Evolutionary conservation across 1,284 basidiomycete genomes (phyloP), one percentile per base, ranked within the genome.

Genomic region (Fomitopsis schrenkii): DNA sequence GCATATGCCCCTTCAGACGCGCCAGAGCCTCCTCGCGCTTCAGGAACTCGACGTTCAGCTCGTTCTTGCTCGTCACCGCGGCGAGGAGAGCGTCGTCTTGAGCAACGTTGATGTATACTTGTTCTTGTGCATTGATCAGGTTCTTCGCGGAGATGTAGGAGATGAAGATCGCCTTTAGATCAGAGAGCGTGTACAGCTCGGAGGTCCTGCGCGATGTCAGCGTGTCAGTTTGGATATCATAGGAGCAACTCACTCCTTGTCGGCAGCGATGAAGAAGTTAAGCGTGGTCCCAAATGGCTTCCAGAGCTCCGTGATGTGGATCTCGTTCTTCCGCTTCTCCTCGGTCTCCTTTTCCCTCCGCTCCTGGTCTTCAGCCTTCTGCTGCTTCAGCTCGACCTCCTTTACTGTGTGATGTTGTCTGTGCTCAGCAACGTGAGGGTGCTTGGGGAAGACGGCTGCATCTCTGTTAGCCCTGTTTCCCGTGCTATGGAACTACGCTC

Each of bases 21-120:
- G 77, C 80, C 8, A 83, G 68, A 15, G 89, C 69, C 45, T 94
- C 90, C n/a, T 93, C 90, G 53, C 90, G 82, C 62, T 83, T 83
- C 74, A 91, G 72, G 66, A 86, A 88, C 59, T 90, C 84, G 5
- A 74, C 64, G 59, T 73, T 72, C 42, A 72, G 66, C 45, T 77
- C 74, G n/a, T 74, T 74, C 67, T 85, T 86, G 28, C 77, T 67
- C 5, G 80, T 75, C 1, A 88, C 69, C 19, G 85, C 84, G 1
- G 75, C 70, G 0, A 72, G 73, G 3, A 94, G 76, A 0, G 79
- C 63, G 8, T 73, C 69, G 63, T 81, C 79, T 2, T 78, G 75
- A 60, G 86, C 82, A n/a, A 93, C 79, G 62, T 88, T 85, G 69
- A 95, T 80, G 67, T 87, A 90, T 33, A 84, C 83, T 64, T 85